Base-by-base conservation (phyloP, 129 eudicot species). In the Flaveria ramosissima region DNA sequence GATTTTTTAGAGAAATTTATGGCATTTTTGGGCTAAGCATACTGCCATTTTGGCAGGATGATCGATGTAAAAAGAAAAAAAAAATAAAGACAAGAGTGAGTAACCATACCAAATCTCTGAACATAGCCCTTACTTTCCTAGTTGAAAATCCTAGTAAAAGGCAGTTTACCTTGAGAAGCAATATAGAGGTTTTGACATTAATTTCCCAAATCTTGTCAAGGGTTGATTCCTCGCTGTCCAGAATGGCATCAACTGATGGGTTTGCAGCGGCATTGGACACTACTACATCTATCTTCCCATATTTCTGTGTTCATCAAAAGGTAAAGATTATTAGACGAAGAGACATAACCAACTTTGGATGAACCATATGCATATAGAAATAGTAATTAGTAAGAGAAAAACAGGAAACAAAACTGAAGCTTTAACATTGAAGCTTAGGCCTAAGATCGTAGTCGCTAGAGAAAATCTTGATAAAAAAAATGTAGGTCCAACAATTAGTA, bases 241-340 rank as follows among this genome's bases (percentile, higher is more conserved):
- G 78, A 51, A 91, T 90, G 55, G 85, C 69, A 20, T 91, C 90
- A 27, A 83, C 75, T 7, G 91, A 64, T 15, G 98, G 98, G 83
- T 89, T 89, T 60, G 86, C 97, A 67, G 97, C 98, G 67, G 98
- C 98, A 79, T 91, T 93, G 39, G 96, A 93, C 81, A 90, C 96
- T 32, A 93, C 36, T 68, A 93, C 96, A 68, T 93, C 96, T 46
- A 93, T 80, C 80, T 89, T 90, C 23, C 98, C 96, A 70, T 91
- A 91, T 89, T 84, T 89, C 96, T 93, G 88, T 82, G 74, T 63
- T 51, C 70, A 48, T 36, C 26, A 62, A 20, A 53, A 63, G 43
- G 5, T 27, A 7, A 6, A 70, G 43, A 47, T 7, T 72, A 55
- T 72, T 42, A 30, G 73, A 43, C 15, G 19, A 68, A 63, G 36